phyloP scores from a whole-genome alignment of 2,329 filamentous ascomycete species.

The Dendrostoma leiphaemia region DNA sequence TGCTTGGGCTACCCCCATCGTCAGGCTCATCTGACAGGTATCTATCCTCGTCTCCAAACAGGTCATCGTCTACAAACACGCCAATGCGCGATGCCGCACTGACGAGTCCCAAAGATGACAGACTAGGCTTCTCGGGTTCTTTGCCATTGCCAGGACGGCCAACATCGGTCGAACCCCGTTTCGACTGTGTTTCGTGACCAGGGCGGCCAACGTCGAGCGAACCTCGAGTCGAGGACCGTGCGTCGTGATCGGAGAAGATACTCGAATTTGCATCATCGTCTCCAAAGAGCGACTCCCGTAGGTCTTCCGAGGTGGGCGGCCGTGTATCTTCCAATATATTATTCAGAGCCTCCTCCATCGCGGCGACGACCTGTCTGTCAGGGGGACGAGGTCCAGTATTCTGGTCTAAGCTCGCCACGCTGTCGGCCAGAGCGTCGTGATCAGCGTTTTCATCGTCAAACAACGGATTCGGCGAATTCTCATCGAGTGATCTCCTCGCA shows the following conservation, averaged over 20 bases:
- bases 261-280: slow-evolving; percentile 49
- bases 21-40: slow-evolving; percentile 84
- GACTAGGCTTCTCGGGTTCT: slow-evolving; percentile 71
- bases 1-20: slow-evolving; percentile 59
- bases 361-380: slow-evolving; percentile 80
- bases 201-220: slow-evolving; percentile 30
- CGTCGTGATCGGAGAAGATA: slow-evolving; percentile 49
- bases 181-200: slow-evolving; percentile 55
- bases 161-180: slow-evolving; percentile 39
- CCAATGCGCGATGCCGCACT: slow-evolving; percentile 84
- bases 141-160: slow-evolving; percentile 38
- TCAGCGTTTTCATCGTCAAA: slow-evolving; percentile 85
- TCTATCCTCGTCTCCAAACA: slow-evolving; percentile 86
- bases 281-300: slow-evolving; percentile 66
- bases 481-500: slow-evolving; percentile 52
- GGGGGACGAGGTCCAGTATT: slow-evolving; percentile 61
- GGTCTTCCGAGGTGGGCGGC: slow-evolving; percentile 60
- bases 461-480: slow-evolving; percentile 47
- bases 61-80: slow-evolving; percentile 89
- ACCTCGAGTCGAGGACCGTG: slow-evolving; percentile 55
- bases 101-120: slow-evolving; percentile 87
- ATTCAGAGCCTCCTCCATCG: slow-evolving; percentile 87
- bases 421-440: slow-evolving; percentile 66
- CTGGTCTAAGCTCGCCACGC: slow-evolving; percentile 76
- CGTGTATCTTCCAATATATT: slow-evolving; percentile 84